These are phyloP conservation scores for Xylariaceae sp. DNA, from an alignment of 2,329 filamentous ascomycete genomes.

Conservation along the genomic window DNA sequence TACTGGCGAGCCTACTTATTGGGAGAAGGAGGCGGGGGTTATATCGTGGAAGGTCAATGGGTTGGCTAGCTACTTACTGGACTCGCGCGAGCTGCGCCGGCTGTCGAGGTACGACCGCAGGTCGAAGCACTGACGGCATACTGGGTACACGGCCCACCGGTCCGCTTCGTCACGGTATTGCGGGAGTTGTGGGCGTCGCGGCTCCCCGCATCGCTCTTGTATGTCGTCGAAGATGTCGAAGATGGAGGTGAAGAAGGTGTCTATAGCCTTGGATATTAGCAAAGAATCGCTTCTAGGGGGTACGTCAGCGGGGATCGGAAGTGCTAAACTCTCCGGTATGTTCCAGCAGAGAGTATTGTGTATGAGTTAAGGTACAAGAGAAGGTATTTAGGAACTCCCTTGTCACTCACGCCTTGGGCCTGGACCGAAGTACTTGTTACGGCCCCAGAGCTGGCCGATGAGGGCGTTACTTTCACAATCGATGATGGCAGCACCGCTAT, in stretches of 20 bases:
- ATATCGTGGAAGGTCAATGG: too few relatives aligned
- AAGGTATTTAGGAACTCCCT: too few relatives aligned
- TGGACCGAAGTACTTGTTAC: constrained; percentile 46
- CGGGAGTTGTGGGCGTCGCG: constrained; percentile 44
- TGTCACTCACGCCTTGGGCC: constrained; percentile 38
- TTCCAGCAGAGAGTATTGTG: too few relatives aligned
- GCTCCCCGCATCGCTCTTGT: constrained; percentile 47
- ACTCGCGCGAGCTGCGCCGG: constrained; percentile 46
- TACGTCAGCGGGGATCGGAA: too few relatives aligned
- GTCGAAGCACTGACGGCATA: constrained; percentile 47
- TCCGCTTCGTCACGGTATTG: constrained; percentile 46
- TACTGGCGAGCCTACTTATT: too few relatives aligned
- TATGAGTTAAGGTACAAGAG: too few relatives aligned
- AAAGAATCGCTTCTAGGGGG: too few relatives aligned
- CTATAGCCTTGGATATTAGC: background rate
- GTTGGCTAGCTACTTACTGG: constrained; percentile 12
- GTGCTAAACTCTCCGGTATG: too few relatives aligned
- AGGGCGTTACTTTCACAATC: constrained; percentile 44
- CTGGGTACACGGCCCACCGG: constrained; percentile 44
- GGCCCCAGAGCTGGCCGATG: constrained; percentile 49
- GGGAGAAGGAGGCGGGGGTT: too few relatives aligned
- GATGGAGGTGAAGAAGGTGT: constrained; percentile 48
- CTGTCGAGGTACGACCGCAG: constrained; percentile 44
- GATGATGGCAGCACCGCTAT: constrained; percentile 49
- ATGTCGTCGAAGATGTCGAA: constrained; percentile 50